phyloP scores from a whole-genome alignment of 2,329 filamentous ascomycete genomes.

The Myriangium duriaei region DNA sequence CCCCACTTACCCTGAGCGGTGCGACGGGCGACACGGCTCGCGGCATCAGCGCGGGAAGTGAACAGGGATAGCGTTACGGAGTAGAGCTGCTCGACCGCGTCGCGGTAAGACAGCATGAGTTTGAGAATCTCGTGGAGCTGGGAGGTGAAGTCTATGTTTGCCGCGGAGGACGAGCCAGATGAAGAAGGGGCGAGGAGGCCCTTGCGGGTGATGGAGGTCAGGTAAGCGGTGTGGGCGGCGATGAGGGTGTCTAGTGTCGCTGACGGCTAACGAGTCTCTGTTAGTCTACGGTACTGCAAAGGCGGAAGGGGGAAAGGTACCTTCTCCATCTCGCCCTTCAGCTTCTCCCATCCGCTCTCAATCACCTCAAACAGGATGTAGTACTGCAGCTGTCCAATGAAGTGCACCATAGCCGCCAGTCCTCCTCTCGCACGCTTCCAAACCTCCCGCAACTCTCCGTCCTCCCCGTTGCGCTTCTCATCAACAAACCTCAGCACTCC shows the following conservation, averaged over 20 bases:
- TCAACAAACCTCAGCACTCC: slow-evolving; percentile 75
- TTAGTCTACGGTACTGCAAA: background rate
- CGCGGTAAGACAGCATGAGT: slow-evolving; percentile 86
- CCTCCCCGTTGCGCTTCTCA: slow-evolving; percentile 27
- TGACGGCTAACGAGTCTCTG: slow-evolving; percentile 41
- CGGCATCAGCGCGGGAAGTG: slow-evolving; percentile 74
- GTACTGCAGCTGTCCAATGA: slow-evolving; percentile 92
- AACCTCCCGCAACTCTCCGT: slow-evolving; percentile 33
- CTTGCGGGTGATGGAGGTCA: slow-evolving; percentile 91
- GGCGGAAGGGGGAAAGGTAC: background rate
- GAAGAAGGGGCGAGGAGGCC: slow-evolving; percentile 54
- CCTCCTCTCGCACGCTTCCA: slow-evolving; percentile 86
- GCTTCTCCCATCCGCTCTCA: slow-evolving; percentile 84
- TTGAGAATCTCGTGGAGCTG: slow-evolving; percentile 89
- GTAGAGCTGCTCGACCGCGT: slow-evolving; percentile 87
- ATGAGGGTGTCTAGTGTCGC: slow-evolving; percentile 94
- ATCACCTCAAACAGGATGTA: slow-evolving; percentile 99
- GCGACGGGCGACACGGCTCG: slow-evolving; percentile 56
- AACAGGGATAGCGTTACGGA: slow-evolving; percentile 92
- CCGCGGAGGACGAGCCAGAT: slow-evolving; percentile 21
- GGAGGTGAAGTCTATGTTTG: slow-evolving; percentile 61
- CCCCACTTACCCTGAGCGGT: slow-evolving; percentile 55
- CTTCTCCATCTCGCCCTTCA: slow-evolving; percentile 69
- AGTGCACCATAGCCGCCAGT: slow-evolving; percentile 96
- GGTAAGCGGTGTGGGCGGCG: slow-evolving; percentile 76